These are phyloP conservation scores for Jamesozyma gamospora DNA, from an alignment of 805 yeast genomes.

Conservation along the genomic window DNA sequence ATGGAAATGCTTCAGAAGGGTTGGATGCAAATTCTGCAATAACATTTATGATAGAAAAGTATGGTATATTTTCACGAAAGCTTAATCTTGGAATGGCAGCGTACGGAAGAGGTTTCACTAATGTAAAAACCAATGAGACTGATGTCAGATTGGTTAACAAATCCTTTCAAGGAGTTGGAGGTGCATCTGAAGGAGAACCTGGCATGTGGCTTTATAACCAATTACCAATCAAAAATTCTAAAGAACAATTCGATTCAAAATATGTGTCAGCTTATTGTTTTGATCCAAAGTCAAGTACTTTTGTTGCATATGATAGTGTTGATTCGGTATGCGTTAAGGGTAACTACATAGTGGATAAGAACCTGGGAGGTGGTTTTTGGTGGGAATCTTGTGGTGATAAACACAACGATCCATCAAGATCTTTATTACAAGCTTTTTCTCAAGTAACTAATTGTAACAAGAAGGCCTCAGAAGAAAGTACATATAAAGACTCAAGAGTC, in stretches of 20 bases:
- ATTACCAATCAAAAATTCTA: conserved; percentile 38
- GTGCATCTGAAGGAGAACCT: conserved; percentile 36
- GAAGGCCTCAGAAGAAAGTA: conserved; percentile 5
- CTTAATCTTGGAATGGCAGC: conserved; percentile 78
- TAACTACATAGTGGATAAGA: conserved; percentile 36
- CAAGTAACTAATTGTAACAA: conserved; percentile 12
- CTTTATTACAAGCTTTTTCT: conserved; percentile 40
- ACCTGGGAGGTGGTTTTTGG: conserved; percentile 81
- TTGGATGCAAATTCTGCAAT: conserved; percentile 44
- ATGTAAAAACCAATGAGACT: conserved; percentile 29
- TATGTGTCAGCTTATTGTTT: conserved; percentile 49
- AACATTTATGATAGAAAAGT: conserved; percentile 31
- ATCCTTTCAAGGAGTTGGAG: conserved; percentile 36
- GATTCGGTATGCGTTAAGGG: conserved; percentile 50
- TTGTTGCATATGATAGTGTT: conserved; percentile 60
- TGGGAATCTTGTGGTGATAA: conserved; percentile 88
- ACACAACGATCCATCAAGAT: conserved; percentile 24
- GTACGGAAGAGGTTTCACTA: conserved; percentile 56
- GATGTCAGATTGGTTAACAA: conserved; percentile 26
- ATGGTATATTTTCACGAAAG: conserved; percentile 38
- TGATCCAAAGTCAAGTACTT: conserved; percentile 28
- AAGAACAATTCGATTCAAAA: conserved; percentile 42
- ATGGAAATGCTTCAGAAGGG: conserved; percentile 18
- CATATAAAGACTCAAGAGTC: conserved; percentile 12
- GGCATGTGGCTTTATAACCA: conserved; percentile 47